Percentiles rank a stretch among this genome's conserved stretches.
phyloP scores from a whole-genome alignment of 345 rosid species.

The Hypericum perforatum region DNA sequence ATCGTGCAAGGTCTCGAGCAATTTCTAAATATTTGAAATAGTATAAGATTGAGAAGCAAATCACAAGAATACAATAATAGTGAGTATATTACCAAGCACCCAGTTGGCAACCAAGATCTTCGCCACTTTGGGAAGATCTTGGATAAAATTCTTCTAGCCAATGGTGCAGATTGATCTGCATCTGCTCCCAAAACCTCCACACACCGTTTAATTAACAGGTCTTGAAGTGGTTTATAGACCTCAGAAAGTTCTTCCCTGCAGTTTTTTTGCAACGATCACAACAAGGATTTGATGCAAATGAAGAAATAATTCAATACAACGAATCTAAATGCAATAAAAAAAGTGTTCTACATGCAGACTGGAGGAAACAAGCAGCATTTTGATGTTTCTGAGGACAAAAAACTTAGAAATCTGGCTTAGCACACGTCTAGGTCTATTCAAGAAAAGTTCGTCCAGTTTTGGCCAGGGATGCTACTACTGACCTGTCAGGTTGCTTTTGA shows the following conservation, averaged over 20 bases:
- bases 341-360: background rate
- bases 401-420: too few relatives aligned
- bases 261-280: background rate
- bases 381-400: background rate
- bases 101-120: constrained; percentile 96
- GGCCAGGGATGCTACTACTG: constrained; percentile 5
- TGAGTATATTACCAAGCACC: constrained; percentile 64
- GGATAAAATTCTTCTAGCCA: constrained; percentile 48
- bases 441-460: constrained; percentile 4
- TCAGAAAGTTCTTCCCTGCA: constrained; percentile 56
- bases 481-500: constrained; percentile 66
- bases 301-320: too few relatives aligned
- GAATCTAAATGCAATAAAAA: background rate
- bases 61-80: background rate
- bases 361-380: constrained; percentile 13
- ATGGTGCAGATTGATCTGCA: constrained; percentile 25
- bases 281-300: too few relatives aligned
- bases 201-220: constrained; percentile 61
- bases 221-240: constrained; percentile 62
- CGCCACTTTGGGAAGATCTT: constrained; percentile 73
- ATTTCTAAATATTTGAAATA: constrained; percentile 45
- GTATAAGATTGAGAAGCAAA: constrained; percentile 4
- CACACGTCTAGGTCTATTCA: too few relatives aligned
- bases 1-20: constrained; percentile 67
- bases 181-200: constrained; percentile 52